phyloP scores from a whole-genome alignment of 805 yeast genomes.

The Sugiyamaella mastotermitis region DNA sequence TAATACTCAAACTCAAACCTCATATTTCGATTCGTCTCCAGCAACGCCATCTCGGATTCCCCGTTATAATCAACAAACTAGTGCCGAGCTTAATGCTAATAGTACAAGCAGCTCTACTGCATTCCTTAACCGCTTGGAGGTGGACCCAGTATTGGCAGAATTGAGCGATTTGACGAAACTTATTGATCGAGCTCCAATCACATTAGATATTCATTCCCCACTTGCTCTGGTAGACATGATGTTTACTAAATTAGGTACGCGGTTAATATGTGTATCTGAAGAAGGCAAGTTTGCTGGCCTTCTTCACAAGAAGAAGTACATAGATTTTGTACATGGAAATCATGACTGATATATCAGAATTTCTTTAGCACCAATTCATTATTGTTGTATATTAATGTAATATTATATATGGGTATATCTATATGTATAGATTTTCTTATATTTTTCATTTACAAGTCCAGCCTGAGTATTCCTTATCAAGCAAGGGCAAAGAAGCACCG shows the following conservation, averaged over 20 bases:
- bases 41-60: not conserved
- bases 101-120: not conserved
- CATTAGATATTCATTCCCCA: constrained; percentile 43
- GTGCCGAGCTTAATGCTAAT: not conserved
- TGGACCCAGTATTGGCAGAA: constrained; percentile 3
- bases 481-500: constrained; percentile 91
- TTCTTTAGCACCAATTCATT: too few relatives aligned
- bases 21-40: constrained; percentile 1
- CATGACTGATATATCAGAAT: too few relatives aligned
- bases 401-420: not conserved
- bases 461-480: constrained; percentile 35
- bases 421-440: constrained; percentile 2
- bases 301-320: constrained; percentile 47
- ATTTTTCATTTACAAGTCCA: constrained; percentile 17
- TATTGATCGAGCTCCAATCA: constrained; percentile 43
- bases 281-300: constrained; percentile 46
- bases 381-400: not conserved
- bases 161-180: constrained; percentile 36
- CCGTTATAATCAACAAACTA: not conserved
- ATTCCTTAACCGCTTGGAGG: constrained; percentile 15
- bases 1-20: not conserved
- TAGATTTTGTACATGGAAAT: too few relatives aligned
- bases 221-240: constrained; percentile 45
- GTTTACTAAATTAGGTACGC: constrained; percentile 46
- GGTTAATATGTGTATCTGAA: constrained; percentile 41